Evolutionary conservation across 495 filamentous ascomycete species (phyloP), one percentile per base, ranked within the genome.

Genomic region (Podospora sp.): DNA sequence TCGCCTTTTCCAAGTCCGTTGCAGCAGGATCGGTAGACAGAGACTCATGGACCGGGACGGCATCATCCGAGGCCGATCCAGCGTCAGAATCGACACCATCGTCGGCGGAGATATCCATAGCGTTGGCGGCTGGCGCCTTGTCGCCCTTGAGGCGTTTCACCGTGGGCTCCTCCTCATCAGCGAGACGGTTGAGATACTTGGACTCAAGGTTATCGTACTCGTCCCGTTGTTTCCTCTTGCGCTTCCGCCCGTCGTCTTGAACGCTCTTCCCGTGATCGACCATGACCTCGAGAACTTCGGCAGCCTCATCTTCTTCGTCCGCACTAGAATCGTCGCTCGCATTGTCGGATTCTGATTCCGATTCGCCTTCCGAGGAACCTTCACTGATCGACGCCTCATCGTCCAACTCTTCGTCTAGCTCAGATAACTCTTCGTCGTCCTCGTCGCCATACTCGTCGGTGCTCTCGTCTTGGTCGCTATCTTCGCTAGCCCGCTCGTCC

Each of bases 191-290:
- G 83, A 97, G 87, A 71, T 99, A 97, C 26, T 82, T 84, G 27
- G 85, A 88, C 74, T 97, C 95, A 1, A 99, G 76, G 65, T 95
- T 88, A 60, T 93, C 92, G 27, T 89, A 85, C 12, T 86, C 85
- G 29, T 85, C 78, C 63, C 82, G 85, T 52, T 91, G 85, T 79
- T 95, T 97, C 67, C 94, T 88, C 73, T 97, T 97, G 56, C 88
- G 84, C 62, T 85, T 87, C 53, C 81, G 77, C 51, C 73, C 76
- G 9, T 68, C 72, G 60, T 79, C 74, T 69, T 80, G 52, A 29
- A 69, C 20, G 62, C 20, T 55, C 40, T 66, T 22, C 12, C 61
- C 56, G 24, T 56, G 62, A 21, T 75, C 69, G 50, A 78, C 77
- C n/a, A 73, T 61, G 6, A 67, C 58, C 33, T 83, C 76, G 2